Evolutionary conservation across 2,329 filamentous ascomycete genomes (phyloP).

Genomic region (Sclerotinia subarctica): DNA sequence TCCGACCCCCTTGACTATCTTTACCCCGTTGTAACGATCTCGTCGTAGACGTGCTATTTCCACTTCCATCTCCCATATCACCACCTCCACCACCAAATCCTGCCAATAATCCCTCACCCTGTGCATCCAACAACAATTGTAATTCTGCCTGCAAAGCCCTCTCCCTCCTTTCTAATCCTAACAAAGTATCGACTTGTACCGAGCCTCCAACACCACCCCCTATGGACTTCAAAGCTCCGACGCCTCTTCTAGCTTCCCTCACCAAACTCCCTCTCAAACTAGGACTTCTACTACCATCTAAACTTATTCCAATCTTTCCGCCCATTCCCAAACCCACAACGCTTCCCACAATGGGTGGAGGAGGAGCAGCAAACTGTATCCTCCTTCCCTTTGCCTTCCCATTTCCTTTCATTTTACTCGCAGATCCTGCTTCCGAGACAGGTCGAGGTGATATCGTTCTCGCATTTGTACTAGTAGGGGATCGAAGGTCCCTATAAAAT

Average conservation of each 20-base stretch:
- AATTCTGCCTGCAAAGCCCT: conserved; percentile 54
- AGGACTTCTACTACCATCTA: conserved; percentile 6
- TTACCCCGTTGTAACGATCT: conserved; percentile 25
- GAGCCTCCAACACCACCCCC: background rate
- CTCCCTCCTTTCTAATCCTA: conserved; percentile 47
- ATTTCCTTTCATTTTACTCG: conserved; percentile 7
- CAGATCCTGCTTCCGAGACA: background rate
- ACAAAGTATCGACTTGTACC: conserved; percentile 35
- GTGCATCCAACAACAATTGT: conserved; percentile 57
- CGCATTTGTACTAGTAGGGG: conserved; percentile 1
- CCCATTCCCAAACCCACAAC: conserved; percentile 18
- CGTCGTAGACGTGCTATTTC: conserved; percentile 33
- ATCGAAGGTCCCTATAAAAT: conserved; percentile 16
- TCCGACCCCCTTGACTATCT: conserved; percentile 23
- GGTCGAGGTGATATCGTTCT: background rate
- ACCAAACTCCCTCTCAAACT: background rate
- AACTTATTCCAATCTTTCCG: background rate
- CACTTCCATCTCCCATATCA: conserved; percentile 38
- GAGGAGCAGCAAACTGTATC: conserved; percentile 36
- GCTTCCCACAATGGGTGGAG: conserved; percentile 34
- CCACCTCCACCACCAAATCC: conserved; percentile 32
- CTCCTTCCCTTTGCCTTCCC: conserved; percentile 19
- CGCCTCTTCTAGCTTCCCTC: background rate
- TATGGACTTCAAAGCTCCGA: background rate
- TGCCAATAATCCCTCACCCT: conserved; percentile 47